Base-by-base conservation (phyloP, 345 rosid genomes). In the Alliaria petiolata region DNA sequence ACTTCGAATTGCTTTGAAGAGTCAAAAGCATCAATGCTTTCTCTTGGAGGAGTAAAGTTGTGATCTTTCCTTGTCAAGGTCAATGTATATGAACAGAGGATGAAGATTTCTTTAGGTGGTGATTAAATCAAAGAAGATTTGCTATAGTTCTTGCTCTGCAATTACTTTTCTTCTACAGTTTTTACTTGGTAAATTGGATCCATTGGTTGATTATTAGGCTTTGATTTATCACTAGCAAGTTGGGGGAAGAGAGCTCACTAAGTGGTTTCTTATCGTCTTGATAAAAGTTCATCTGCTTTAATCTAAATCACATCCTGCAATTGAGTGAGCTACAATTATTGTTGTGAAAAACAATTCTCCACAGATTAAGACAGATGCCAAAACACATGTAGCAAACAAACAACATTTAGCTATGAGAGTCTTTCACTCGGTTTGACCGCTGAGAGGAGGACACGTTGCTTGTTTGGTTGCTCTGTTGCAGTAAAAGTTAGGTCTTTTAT, bases 321-420 rank as follows among this genome's bases (percentile, higher is more conserved):
- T 38, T 15, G 40, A 40, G 13, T 16, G 6, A 8, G 15, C 15
- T 38, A 30, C 19, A 12, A 0, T 12, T 51, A 19, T 20, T 4
- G 11, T 20, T 4, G 11, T 50, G 46, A 15, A 22, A 45, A n/a
- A 26, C 50, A 43, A 36, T 7, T 58, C 22, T 64, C 39, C 10
- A 34, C 8, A 63, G 26, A 46, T 15, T 17, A 20, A 28, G 71
- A 73, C 57, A 28, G 67, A 28, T 35, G 52, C 47, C 66, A 56
- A 14, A 40, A 30, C 71, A 73, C 47, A 43, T 71, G 76, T 0
- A n/a, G 9, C 31, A 33, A 62, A 4, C 5, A 62, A 63, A 62
- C 69, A 62, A 42, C 5, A 52, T 19, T 33, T 45, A 56, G 73
- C 55, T 69, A 57, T n/a, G 38, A 68, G 46, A 30, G 36, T 15